Base-by-base conservation (phyloP, 2,329 filamentous ascomycete species). In the Phyllosticta paracitricarpa region DNA sequence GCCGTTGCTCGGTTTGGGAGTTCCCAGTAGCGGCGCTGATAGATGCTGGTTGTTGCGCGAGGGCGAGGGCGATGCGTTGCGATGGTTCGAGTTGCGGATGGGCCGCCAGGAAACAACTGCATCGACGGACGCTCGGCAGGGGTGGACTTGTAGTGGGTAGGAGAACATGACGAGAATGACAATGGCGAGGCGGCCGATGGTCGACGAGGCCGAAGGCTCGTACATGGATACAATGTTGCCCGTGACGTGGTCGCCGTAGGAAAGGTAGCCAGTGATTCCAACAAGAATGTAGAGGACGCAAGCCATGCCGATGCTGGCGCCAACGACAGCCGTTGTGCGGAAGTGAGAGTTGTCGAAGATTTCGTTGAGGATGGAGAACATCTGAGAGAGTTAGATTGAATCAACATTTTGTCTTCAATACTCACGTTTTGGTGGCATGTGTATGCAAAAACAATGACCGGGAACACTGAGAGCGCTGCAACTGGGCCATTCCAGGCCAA, bases 311-410 rank as follows among this genome's bases (percentile, higher is more conserved):
- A 96, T 96, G 68, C 91, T 96, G 3, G 88, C 82, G 24, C 82
- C 79, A 12, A 97, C 86, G 8, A 99, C 92, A 17, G 84, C 82
- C 0, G 91, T 87, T 7, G 93, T 88, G 64, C 88, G 88, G 68
- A 80, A 82, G 22, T 90, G 90, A 2, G 89, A 89, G 74, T 91
- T 91, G 71, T 96, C 87, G 62, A 84, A 82, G 66, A 99, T 91
- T 76, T 99, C 94, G 69, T 99, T 99, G 54, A 99, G 78, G 66
- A 99, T 96, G 10, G 93, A 96, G 73, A 99, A 99, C 94, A 99
- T 99, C 89, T 94, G 67, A 51, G 7, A 1, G 30, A 6, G 54
- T 68, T 51, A 66, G 65, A 65, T 6, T 56, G 56, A 17, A n/a
- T 14, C 8, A 33, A 28, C 17, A 14, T 48, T 10, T 14, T 48